A percentile compares a stretch with the other conserved stretches of the same genome.
Evolutionary conservation across 148 eudicot species (phyloP).

Genomic region (Dysphania ambrosioides): DNA sequence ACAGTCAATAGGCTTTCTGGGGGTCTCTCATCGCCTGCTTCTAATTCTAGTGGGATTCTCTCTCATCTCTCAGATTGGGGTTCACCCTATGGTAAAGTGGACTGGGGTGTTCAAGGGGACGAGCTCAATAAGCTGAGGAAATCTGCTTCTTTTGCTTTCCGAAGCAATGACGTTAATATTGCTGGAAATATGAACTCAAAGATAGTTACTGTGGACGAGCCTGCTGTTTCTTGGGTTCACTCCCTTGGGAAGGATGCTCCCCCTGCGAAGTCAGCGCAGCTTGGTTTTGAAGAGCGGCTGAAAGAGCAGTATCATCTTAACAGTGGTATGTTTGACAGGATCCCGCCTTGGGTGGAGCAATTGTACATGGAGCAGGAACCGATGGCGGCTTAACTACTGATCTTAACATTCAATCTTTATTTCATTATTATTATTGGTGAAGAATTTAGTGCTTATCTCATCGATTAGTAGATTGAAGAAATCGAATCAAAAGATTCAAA

Average conservation of each 20-base stretch:
- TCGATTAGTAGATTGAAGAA: slow-evolving; percentile 13
- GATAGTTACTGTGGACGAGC: slow-evolving; percentile 25
- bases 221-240: slow-evolving; percentile 56
- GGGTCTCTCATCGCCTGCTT: slow-evolving; percentile 31
- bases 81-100: slow-evolving; percentile 70
- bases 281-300: slow-evolving; percentile 35
- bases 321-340: slow-evolving; percentile 42
- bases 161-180: slow-evolving; percentile 36
- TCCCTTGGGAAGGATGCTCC: slow-evolving; percentile 53
- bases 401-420: slow-evolving; percentile 10
- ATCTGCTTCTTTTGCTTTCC: slow-evolving; percentile 73
- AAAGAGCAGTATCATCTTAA: slow-evolving; percentile 33
- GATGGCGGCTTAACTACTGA: slow-evolving; percentile 46
- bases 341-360: slow-evolving; percentile 71
- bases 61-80: slow-evolving; percentile 68
- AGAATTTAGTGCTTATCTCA: slow-evolving; percentile 12
- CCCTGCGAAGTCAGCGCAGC: slow-evolving; percentile 28
- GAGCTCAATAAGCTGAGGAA: slow-evolving; percentile 78
- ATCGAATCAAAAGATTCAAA: not conserved
- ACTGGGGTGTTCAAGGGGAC: slow-evolving; percentile 83
- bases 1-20: slow-evolving; percentile 34
- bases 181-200: slow-evolving; percentile 19
- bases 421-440: slow-evolving; percentile 14
- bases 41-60: slow-evolving; percentile 22
- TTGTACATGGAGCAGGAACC: slow-evolving; percentile 77